These are phyloP conservation scores for Dryadomyces quercivorus DNA, from an alignment of 2,329 filamentous ascomycete genomes.

Conservation along the genomic window DNA sequence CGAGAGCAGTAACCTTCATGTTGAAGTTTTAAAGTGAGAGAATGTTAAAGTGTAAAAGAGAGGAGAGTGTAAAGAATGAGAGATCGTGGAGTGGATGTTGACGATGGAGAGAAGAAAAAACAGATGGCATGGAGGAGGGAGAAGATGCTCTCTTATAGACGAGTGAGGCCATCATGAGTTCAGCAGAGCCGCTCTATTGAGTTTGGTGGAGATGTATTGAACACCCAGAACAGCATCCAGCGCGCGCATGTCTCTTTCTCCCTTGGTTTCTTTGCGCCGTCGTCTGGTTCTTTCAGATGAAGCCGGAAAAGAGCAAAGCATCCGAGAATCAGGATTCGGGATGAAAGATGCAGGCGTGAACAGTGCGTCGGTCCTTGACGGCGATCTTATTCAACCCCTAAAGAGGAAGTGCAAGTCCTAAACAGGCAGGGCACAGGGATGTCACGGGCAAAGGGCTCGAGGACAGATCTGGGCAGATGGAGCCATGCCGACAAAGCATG, in stretches of 20 bases:
- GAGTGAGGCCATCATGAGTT: neutral
- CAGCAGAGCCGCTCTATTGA: neutral
- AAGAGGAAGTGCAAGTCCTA: neutral
- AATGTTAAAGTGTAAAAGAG: neutral
- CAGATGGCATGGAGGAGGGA: neutral
- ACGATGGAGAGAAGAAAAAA: neutral
- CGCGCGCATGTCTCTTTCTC: neutral
- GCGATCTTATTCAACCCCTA: slow-evolving; percentile 3
- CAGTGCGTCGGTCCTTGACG: neutral
- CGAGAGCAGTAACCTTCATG: slow-evolving; percentile 12
- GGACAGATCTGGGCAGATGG: neutral
- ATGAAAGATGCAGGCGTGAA: neutral
- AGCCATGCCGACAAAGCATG: too few species aligned
- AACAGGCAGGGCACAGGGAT: too few species aligned
- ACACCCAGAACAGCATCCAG: neutral
- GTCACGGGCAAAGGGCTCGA: too few species aligned
- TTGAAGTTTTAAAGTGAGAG: neutral
- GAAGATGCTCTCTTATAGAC: neutral
- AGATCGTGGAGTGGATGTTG: neutral
- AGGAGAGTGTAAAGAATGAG: neutral
- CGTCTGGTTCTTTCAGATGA: neutral
- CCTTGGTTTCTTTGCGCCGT: neutral
- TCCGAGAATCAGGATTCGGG: neutral
- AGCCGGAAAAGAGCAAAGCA: neutral
- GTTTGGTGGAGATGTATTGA: slow-evolving; percentile 1